Evolutionary conservation across 441 rosid genomes (phyloP), one percentile per base, ranked within the genome.

Genomic region (Arabidopsis hybrid): DNA sequence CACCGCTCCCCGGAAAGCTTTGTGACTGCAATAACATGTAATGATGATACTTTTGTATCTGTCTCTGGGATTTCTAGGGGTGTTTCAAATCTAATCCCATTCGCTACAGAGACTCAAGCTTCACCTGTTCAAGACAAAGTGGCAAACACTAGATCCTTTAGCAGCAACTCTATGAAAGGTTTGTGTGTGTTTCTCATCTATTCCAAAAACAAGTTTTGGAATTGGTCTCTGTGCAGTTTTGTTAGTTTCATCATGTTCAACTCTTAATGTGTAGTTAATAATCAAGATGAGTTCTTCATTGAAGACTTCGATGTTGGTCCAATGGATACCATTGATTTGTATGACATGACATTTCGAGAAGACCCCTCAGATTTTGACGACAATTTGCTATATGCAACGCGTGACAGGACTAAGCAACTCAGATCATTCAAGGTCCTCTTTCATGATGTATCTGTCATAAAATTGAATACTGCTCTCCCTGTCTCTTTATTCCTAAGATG

Each of bases 351-450:
- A 73, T 77, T 82, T 81, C 89, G 83, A 59, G 93, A 84, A 80
- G 87, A 88, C 56, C 80, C 81, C 38, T 81, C 86, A 67, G 78
- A 76, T 71, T 60, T 76, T 77, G 87, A 84, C 46, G 60, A 74
- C 78, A 78, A 59, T 14, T 78, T 81, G 61, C 89, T 89, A 17
- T 77, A 83, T 76, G 87, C 85, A 55, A 85, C 85, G 50, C 73
- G 85, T 64, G 83, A 68, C 60, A 83, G 83, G 77, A 78, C 75
- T 51, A 75, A 16, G 52, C 87, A 77, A 36, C 74, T 65, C 77
- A 85, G 89, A 85, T 86, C 96, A 47, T 85, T 84, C 83, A 89
- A 86, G 96, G 97, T 93, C 58, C 43, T 70, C 60, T 60, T 65
- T 67, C 80, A 38, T 70, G 12, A 70, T 46, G 65, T 8, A 35